Conservation (phyloP, 345 rosid genomes). For the Aquilaria sinensis region DNA sequence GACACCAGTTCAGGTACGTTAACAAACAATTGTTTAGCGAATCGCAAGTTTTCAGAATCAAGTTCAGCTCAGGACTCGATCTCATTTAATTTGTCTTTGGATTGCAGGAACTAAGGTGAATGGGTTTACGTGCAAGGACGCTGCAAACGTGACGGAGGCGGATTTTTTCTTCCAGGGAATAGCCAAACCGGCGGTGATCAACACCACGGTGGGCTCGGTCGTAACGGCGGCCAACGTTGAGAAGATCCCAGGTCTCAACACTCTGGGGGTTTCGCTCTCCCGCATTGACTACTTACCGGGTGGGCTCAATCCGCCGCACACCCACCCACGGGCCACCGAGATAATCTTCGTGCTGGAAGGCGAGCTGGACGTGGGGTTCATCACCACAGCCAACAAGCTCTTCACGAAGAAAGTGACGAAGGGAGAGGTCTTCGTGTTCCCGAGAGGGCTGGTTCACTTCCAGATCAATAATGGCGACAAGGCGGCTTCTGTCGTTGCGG, state of each 20-base stretch:
- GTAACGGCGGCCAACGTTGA: constrained; percentile 52
- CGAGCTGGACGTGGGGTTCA: constrained; percentile 54
- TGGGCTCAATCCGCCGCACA: constrained; percentile 63
- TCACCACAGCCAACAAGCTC: constrained; percentile 53
- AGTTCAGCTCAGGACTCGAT: neutral
- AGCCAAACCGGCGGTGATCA: constrained; percentile 37
- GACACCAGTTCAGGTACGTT: constrained; percentile 25
- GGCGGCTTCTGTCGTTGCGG: constrained; percentile 36
- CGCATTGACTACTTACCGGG: constrained; percentile 49
- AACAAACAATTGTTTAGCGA: neutral
- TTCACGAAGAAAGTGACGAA: constrained; percentile 37
- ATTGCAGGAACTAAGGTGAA: constrained; percentile 42
- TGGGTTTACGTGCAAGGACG: constrained; percentile 56
- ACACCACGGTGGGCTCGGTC: constrained; percentile 43
- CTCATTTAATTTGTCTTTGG: neutral
- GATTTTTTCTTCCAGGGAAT: constrained; percentile 59
- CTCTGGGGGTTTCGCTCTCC: constrained; percentile 50
- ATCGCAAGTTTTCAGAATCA: neutral
- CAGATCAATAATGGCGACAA: constrained; percentile 51
- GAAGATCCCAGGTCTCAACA: constrained; percentile 61
- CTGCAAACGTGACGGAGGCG: constrained; percentile 34
- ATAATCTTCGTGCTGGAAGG: constrained; percentile 56
- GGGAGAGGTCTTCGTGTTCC: constrained; percentile 57
- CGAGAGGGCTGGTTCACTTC: constrained; percentile 60
- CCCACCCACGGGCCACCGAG: constrained; percentile 70